Conservation (phyloP, 345 rosid genomes). For the Acer campestre region DNA sequence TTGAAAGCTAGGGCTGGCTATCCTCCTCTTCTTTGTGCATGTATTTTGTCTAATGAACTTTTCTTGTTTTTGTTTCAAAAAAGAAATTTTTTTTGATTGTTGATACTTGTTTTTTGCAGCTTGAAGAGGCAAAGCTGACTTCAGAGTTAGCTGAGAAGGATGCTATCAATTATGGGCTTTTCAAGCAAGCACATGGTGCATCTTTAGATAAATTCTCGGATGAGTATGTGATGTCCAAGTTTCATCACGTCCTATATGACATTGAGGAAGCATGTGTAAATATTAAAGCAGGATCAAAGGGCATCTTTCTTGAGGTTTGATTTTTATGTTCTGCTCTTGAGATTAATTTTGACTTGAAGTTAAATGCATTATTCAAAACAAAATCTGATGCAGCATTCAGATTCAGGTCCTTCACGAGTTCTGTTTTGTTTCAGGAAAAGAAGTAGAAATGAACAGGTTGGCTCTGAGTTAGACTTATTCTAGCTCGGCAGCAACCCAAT, state of each 20-base stretch:
- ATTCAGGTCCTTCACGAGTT: conserved; percentile 1
- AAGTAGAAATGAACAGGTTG: background rate
- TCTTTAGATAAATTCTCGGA: conserved; percentile 67
- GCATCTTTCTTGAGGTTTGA: conserved; percentile 51
- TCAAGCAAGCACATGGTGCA: conserved; percentile 68
- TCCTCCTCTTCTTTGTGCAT: background rate
- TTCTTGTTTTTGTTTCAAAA: background rate
- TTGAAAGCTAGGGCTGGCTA: background rate
- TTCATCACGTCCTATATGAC: conserved; percentile 71
- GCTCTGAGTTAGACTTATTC: background rate
- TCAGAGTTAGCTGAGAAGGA: conserved; percentile 67
- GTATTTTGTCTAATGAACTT: background rate
- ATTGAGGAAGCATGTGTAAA: conserved; percentile 67
- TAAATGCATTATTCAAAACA: background rate
- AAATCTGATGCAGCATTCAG: background rate
- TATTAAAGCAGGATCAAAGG: conserved; percentile 54
- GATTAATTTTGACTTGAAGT: conserved; percentile 1
- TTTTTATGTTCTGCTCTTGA: conserved; percentile 3
- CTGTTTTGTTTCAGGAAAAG: background rate
- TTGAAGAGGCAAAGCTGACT: conserved; percentile 78
- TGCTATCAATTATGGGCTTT: conserved; percentile 62
- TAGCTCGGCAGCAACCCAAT: background rate
- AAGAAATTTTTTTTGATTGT: too few relatives aligned
- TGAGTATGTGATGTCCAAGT: conserved; percentile 71
- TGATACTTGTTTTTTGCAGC: conserved; percentile 43